A percentile compares a stretch with the other conserved stretches of the same genome.
Conservation (phyloP, 768 basidiomycete genomes). For the Peribolospora kevripleyi region DNA sequence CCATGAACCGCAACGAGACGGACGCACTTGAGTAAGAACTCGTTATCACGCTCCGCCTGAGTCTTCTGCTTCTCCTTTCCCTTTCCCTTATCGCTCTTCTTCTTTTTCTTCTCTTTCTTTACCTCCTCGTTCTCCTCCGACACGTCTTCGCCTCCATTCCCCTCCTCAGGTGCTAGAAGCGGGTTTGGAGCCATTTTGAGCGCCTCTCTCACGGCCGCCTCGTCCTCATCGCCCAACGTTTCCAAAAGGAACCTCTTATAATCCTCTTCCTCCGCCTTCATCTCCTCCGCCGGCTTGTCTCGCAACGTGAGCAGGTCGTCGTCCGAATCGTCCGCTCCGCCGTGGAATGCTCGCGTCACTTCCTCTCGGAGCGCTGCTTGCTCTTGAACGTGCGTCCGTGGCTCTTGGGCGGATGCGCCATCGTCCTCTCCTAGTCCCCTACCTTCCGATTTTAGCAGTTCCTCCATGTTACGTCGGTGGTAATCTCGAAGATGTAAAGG, state of each 20-base stretch:
- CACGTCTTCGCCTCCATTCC: constrained; percentile 12
- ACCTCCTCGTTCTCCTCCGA: constrained; percentile 7
- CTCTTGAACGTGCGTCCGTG: constrained; percentile 50
- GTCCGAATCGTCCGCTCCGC: constrained; percentile 22
- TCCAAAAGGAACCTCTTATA: constrained; percentile 59
- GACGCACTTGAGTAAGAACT: constrained; percentile 50
- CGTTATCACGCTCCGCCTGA: constrained; percentile 30
- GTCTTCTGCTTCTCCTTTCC: constrained; percentile 9
- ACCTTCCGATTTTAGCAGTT: constrained; percentile 1
- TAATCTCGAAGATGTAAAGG: constrained; percentile 21
- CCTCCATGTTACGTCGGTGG: constrained; percentile 15
- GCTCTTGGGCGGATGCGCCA: constrained; percentile 21
- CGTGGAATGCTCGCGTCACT: constrained; percentile 56
- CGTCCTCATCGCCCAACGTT: constrained; percentile 46
- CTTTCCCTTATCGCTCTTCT: constrained; percentile 1
- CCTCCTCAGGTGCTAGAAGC: constrained; percentile 11
- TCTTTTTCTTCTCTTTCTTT: constrained; percentile 8
- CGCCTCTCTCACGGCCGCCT: constrained; percentile 8
- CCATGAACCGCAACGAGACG: neutral
- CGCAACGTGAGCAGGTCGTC: constrained; percentile 48
- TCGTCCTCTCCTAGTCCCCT: constrained; percentile 1
- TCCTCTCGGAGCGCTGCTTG: constrained; percentile 50
- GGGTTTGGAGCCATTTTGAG: neutral
- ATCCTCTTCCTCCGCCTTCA: constrained; percentile 55
- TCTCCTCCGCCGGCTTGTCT: constrained; percentile 53